phyloP scores from a whole-genome alignment of 1,284 basidiomycete genomes.

The Anthracocystis walkeri region DNA sequence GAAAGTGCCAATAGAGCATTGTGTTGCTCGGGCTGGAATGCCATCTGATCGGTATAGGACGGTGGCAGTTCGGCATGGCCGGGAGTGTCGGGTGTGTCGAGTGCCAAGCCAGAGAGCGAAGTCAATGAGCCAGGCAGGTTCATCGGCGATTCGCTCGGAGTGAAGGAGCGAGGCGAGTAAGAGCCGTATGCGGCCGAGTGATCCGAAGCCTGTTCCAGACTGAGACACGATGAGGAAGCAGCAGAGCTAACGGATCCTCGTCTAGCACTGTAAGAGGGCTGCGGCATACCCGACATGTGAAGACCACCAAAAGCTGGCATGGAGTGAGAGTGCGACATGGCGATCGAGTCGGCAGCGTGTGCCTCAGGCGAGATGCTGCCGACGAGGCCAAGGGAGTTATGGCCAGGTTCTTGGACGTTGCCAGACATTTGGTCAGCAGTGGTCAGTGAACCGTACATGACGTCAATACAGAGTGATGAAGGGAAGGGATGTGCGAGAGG shows the following conservation, averaged over 20 bases:
- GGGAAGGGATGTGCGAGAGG: too few species aligned
- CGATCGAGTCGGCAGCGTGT: conserved; percentile 19
- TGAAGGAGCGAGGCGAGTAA: conserved; percentile 49
- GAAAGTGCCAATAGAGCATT: conserved; percentile 43
- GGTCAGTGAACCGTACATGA: conserved; percentile 30
- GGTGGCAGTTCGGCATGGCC: conserved; percentile 23
- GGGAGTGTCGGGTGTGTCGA: conserved; percentile 38
- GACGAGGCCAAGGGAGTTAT: conserved; percentile 50
- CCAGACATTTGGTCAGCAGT: conserved; percentile 7
- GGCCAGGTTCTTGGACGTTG: conserved; percentile 15
- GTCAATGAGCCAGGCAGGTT: conserved; percentile 44
- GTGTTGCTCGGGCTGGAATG: conserved; percentile 45
- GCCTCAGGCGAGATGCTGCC: conserved; percentile 32
- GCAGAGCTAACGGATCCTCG: conserved; percentile 47
- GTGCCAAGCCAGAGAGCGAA: conserved; percentile 46
- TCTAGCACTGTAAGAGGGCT: conserved; percentile 19
- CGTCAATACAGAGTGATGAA: not conserved
- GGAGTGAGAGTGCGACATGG: conserved; percentile 46
- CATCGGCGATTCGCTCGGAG: conserved; percentile 43
- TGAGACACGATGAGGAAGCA: conserved; percentile 44
- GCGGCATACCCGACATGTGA: conserved; percentile 17
- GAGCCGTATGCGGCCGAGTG: conserved; percentile 21
- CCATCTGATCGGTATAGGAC: conserved; percentile 18
- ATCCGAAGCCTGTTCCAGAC: conserved; percentile 34
- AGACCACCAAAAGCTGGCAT: conserved; percentile 31